Conservation (phyloP, 805 yeast species). For the Myxozyma sirexii region DNA sequence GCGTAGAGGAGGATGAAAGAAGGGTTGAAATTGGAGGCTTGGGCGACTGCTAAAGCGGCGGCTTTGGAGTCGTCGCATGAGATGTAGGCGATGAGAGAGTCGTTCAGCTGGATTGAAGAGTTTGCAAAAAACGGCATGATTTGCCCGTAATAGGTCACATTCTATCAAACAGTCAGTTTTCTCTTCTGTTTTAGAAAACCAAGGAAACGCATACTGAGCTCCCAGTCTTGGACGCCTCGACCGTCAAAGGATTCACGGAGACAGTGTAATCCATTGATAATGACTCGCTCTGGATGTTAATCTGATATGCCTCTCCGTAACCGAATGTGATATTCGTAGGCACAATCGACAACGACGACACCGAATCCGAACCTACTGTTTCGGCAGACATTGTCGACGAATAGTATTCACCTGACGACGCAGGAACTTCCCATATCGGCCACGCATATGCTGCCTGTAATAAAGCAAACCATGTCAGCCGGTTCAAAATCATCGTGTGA, state of each 20-base stretch:
- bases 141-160: conserved; percentile 23
- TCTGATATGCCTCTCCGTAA: conserved; percentile 13
- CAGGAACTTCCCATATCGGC: conserved; percentile 7
- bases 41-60: conserved; percentile 21
- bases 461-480: neutral
- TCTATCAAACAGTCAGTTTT: conserved; percentile 15
- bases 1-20: conserved; percentile 27
- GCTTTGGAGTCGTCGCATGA: conserved; percentile 26
- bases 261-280: conserved; percentile 11
- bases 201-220: neutral
- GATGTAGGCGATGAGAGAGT: conserved; percentile 26
- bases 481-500: neutral
- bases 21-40: conserved; percentile 18
- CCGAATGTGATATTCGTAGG: conserved; percentile 16
- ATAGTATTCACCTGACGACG: conserved; percentile 1
- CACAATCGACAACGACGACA: conserved; percentile 11
- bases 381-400: neutral
- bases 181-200: neutral
- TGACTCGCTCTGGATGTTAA: conserved; percentile 10
- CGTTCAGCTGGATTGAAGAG: conserved; percentile 13
- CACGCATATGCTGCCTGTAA: neutral
- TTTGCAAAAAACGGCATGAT: conserved; percentile 22
- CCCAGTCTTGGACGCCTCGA: conserved; percentile 19
- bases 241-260: conserved; percentile 22
- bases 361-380: neutral